These are phyloP conservation scores for Arthrobotrys sinensis DNA, from an alignment of 2,329 filamentous ascomycete species.

Conservation along the genomic window DNA sequence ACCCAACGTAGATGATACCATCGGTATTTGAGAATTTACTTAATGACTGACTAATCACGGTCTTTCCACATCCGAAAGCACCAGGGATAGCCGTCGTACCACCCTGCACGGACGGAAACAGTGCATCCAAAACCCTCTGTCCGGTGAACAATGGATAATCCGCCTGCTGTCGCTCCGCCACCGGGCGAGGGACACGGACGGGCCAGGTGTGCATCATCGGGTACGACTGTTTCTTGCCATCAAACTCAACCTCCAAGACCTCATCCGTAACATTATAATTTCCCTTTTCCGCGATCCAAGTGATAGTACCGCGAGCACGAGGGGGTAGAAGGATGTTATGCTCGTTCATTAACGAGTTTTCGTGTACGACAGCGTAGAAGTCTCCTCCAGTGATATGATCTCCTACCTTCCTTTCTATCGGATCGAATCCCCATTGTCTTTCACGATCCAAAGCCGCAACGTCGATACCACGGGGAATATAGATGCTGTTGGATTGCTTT, in stretches of 20 bases:
- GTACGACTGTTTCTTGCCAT: conserved; percentile 93
- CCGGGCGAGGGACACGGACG: conserved; percentile 92
- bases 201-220: conserved; percentile 99
- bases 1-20: conserved; percentile 97
- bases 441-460: conserved; percentile 88
- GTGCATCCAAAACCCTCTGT: conserved; percentile 93
- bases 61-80: conserved; percentile 99
- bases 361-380: conserved; percentile 92
- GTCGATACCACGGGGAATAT: conserved; percentile 94
- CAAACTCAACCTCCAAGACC: conserved; percentile 95
- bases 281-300: conserved; percentile 88
- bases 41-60: conserved; percentile 97
- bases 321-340: conserved; percentile 95
- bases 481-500: conserved; percentile 85
- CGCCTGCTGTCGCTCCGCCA: conserved; percentile 90
- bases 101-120: conserved; percentile 96
- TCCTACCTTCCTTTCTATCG: conserved; percentile 86
- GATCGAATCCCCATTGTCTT: conserved; percentile 97
- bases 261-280: conserved; percentile 95
- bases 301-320: conserved; percentile 90
- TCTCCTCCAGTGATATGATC: conserved; percentile 98
- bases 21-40: conserved; percentile 99
- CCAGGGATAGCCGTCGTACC: conserved; percentile 98
- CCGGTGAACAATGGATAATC: conserved; percentile 94
- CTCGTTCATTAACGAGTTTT: conserved; percentile 93